Base-by-base conservation (phyloP, 306 rosid genomes). In the Erythrophleum fordii region DNA sequence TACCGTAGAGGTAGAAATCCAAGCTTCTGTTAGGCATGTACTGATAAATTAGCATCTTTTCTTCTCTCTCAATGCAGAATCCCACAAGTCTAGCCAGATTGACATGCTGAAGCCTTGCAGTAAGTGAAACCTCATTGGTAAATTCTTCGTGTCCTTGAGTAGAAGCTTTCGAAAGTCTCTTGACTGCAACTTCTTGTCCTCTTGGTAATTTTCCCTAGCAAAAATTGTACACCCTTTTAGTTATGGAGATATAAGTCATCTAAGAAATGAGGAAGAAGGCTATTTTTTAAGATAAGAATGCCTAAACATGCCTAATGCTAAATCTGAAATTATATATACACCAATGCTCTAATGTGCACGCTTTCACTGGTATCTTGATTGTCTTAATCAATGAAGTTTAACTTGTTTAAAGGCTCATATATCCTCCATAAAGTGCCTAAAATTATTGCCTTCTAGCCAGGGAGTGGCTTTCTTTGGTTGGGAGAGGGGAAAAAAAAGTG, bases 71-170 rank as follows among this genome's bases (percentile, higher is more conserved):
- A 59, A 25, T 59, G 65, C 65, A 59, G 65, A 59, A 59, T 59
- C 65, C 37, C 65, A 59, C 25, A 25, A 59, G 35, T 25, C 65
- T 72, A 10, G 44, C 75, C 10, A 81, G 80, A 81, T 75, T 81
- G 17, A 49, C 23, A 55, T 81, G 84, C 58, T 81, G 84, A 67
- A 81, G 84, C 29, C 51, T 74, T 12, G 78, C 81, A 6, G 78
- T 82, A 14, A 82, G 76, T 1, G 11, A 69, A 22, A 77, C 77
- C 17, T 82, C 82, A 75, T 82, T 82, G n/a, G 71, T 39, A 37
- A 66, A 66, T 66, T 66, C 71, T 37, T 35, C 77, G 34, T 29
- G 60, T 26, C 85, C 85, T 55, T 69, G 79, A 1, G 61, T 49
- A 2, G 84, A 81, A 13, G 56, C 61, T 53, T 60, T 76, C 26